Conservation (phyloP, 1,139 yeast species). For the Saccharomycopsis hybrid region DNA sequence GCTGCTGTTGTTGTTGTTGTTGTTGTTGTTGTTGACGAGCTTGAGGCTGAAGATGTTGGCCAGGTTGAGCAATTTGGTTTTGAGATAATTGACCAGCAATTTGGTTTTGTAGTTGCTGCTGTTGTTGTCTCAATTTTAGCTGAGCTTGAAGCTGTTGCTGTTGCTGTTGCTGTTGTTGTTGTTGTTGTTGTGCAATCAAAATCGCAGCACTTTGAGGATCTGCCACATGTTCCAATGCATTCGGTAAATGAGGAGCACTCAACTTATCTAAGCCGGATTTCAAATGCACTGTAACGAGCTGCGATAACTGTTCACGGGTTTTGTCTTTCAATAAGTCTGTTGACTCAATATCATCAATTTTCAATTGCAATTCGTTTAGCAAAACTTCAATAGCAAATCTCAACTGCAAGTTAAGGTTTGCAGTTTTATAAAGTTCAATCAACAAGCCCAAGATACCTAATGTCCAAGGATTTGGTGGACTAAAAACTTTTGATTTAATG, state of each 20-base stretch:
- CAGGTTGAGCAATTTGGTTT: conserved; percentile 19
- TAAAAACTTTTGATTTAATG: conserved; percentile 63
- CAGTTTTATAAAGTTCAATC: conserved; percentile 74
- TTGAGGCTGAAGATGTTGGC: no score
- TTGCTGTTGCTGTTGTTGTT: conserved; percentile 23
- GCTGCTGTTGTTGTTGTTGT: conserved; percentile 17
- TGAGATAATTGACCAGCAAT: conserved; percentile 21
- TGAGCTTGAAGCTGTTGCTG: conserved; percentile 25
- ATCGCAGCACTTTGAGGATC: conserved; percentile 15
- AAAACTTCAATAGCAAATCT: conserved; percentile 94
- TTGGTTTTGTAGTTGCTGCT: conserved; percentile 21
- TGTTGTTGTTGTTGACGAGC: no score
- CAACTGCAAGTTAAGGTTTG: conserved; percentile 75
- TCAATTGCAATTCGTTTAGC: conserved; percentile 62
- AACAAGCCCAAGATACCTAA: conserved; percentile 69
- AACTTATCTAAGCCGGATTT: not conserved
- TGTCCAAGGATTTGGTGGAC: conserved; percentile 91
- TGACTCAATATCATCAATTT: conserved; percentile 54
- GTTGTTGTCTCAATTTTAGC: conserved; percentile 25
- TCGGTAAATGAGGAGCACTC: not conserved
- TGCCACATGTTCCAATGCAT: not conserved
- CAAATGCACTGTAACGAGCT: conserved; percentile 5
- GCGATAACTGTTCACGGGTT: conserved; percentile 24
- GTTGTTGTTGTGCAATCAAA: conserved; percentile 10
- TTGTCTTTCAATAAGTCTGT: conserved; percentile 56